Base-by-base conservation (phyloP, 2,329 filamentous ascomycete genomes). In the Scleromitrula shiraiana region DNA sequence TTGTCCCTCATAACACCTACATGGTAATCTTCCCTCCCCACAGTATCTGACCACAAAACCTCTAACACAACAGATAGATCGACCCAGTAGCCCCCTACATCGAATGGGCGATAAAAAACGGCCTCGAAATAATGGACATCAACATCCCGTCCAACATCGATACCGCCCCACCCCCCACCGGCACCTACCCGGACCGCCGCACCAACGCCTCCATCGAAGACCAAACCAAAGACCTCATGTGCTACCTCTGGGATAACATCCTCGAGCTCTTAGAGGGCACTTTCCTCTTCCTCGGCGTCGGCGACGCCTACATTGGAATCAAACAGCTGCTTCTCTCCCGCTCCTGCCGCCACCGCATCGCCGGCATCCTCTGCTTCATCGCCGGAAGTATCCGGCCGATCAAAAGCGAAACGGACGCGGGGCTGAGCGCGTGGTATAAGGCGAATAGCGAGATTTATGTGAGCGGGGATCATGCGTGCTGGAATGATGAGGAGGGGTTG, bases 201-300 rank as follows among this genome's bases (percentile, higher is more conserved):
- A 55, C 74, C 36, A 64, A 83, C 53, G 70, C 73, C 7, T 65
- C 68, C 7, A 62, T 68, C 50, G 68, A 55, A 56, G 67, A 62
- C 46, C 77, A 78, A 64, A 82, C 78, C 0, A 80, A 85, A 53
- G 82, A 91, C 52, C 70, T 96, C 9, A 80, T 91, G 4, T 81
- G 77, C 51, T 97, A 95, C 61, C 71, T 98, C 12, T 98, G 93
- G 93, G 90, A 96, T 59, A 98, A 98, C 62, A 96, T 96, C 62
- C 80, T 98, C 17, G 87, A 95, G 71, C 74, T 86, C 26, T 82
- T 82, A 42, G 76, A 83, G 0, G 80, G 83, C 5, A 80, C 38
- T 17, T 78, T 97, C 14, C 86, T 95, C 62, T 72, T 98, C 19
- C 74, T 98, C 62, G 91, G 93, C 0, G 80, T 95, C 2, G 93